These are phyloP conservation scores for Cercophora samala DNA, from an alignment of 495 filamentous ascomycete species.

Conservation along the genomic window DNA sequence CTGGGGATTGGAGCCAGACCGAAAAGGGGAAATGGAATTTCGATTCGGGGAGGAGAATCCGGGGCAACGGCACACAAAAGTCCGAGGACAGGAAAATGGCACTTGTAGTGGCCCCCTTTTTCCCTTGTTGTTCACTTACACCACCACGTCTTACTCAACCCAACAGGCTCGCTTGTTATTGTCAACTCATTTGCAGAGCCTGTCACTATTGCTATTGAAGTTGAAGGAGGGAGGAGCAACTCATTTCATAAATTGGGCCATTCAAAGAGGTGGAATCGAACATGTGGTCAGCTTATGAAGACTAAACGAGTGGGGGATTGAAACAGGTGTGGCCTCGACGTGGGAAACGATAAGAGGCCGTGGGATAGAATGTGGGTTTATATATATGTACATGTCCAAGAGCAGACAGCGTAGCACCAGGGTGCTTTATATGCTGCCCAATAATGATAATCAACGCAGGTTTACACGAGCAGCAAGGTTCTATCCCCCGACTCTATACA, in stretches of 20 bases:
- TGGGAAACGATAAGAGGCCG: neutral
- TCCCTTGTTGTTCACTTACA: neutral
- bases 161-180: neutral
- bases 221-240: neutral
- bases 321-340: neutral
- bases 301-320: too few relatives aligned
- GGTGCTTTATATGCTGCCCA: too few relatives aligned
- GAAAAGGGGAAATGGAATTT: constrained; percentile 7
- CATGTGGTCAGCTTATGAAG: neutral
- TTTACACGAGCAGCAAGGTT: neutral
- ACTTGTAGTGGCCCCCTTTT: neutral
- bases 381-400: neutral
- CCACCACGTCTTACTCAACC: neutral
- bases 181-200: neutral
- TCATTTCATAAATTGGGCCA: neutral
- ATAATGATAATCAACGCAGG: neutral
- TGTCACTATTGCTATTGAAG: too few relatives aligned
- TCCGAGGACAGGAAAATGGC: neutral
- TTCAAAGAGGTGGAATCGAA: too few relatives aligned
- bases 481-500: neutral
- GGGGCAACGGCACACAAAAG: neutral
- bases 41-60: neutral
- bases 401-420: too few relatives aligned
- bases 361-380: neutral
- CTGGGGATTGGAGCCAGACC: neutral